Evolutionary conservation across 225 moss, liverwort and hornwort genomes (phyloP), one percentile per base, ranked within the genome.

Genomic region (Lunularia cruciata): DNA sequence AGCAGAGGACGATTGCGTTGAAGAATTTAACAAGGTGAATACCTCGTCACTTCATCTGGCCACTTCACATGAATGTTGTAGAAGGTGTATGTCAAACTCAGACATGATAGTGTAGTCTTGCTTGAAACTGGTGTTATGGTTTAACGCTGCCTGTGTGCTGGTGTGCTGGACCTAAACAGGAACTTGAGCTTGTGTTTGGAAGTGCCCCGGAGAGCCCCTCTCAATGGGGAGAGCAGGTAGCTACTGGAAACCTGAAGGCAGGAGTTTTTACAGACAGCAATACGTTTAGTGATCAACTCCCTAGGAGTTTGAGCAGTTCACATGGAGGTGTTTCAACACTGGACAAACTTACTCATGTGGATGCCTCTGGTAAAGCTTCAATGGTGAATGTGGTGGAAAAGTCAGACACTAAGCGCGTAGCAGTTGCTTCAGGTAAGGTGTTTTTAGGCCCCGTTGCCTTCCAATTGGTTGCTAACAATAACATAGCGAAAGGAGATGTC

Each of bases 311-410:
- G 43, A 69, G 19, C 18, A 30, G 3, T 16, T 25, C 19, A 20
- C 33, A 40, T 14, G 73, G 60, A 23, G 45, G 59, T 35, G n/a
- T 37, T 47, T 19, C 68, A 8, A 38, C 16, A 30, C 14, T 40
- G 13, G 20, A 63, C 49, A 34, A 49, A 52, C 87, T 96, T 45
- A 84, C 96, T 8, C 96, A 92, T 54, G 86, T 96, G 20, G 87
- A 96, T 63, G 67, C 60, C 18, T 51, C 85, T 18, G 96, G 96
- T 28, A 89, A 85, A 72, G 89, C 92, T 15, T 81, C 90, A 5
- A 92, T 92, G 96, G 90, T 96, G 79, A 86, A 96, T 39, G 87
- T 96, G 25, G 56, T 77, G 0, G 53, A 77, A 23, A 96, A 90
- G 74, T 13, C 48, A 3, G 75, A 83, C 36, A 79, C 79, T 3